Evolutionary conservation across 2,329 filamentous ascomycete species (phyloP), one percentile per base, ranked within the genome.

Genomic region (Botrytis galanthina): DNA sequence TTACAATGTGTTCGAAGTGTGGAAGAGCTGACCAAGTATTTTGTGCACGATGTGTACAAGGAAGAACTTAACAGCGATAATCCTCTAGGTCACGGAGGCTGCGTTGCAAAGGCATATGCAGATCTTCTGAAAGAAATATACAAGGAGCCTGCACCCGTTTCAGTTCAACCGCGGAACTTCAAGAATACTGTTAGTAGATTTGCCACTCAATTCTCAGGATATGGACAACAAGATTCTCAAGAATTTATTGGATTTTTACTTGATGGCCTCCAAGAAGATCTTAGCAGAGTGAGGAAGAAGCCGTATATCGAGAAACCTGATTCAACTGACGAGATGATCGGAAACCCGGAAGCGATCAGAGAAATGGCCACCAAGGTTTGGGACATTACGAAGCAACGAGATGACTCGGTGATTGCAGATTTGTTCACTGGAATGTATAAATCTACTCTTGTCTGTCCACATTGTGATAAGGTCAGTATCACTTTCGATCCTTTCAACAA

Each of bases 401-500:
- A 99, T 78, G 94, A 98, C 80, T 98, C 96, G 0, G 92, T 98
- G 59, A 93, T 98, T 77, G 95, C 94, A 73, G 96, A 99, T 81
- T 87, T 99, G 18, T 99, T 99, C 82, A 97, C 94, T 35, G 96
- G 96, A 76, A 94, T 98, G 87, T 99, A 98, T 87, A 98, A 98
- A 84, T 98, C 97, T 62, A 98, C 95, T 0, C 88, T 99, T 76
- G 92, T 96, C 76, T 99, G 96, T 80, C 96, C 96, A 0, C 88
- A 88, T 12, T 99, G 96, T 82, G 88, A 92, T 78, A 99, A 98
- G 84, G 92, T 98, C 83, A 98, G 95, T 87, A 97, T 99, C 79
- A 98, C 96, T 0, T 99, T 99, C 80, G 96, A 99, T 81, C 96
- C 96, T 0, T 99, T 97, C 86, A 98, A 94, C 82, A 96, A 97